A percentile compares a stretch with the other conserved stretches of the same genome.
Evolutionary conservation across 768 basidiomycete species (phyloP).

Genomic region (Suillus luteus): DNA sequence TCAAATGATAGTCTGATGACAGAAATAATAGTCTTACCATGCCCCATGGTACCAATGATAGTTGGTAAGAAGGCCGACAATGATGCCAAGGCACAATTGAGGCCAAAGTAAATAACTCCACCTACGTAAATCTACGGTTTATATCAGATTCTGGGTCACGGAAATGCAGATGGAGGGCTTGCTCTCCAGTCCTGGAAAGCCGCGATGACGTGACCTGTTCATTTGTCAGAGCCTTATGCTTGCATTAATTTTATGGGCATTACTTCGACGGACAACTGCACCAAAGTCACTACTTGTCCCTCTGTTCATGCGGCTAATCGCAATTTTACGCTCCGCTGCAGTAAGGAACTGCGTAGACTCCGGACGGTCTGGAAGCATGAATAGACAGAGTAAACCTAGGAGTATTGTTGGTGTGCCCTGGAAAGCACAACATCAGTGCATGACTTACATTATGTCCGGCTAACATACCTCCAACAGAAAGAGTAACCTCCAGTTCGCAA

Average conservation of each 20-base stretch:
- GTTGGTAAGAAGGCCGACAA: constrained; percentile 57
- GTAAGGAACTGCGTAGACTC: constrained; percentile 38
- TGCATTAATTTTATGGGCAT: not conserved
- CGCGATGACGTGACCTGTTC: constrained; percentile 40
- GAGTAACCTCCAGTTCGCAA: constrained; percentile 44
- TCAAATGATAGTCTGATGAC: not conserved
- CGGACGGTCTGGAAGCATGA: constrained; percentile 34
- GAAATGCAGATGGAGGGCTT: constrained; percentile 2
- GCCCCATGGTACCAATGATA: constrained; percentile 53
- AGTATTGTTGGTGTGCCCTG: constrained; percentile 59
- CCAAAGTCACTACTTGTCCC: constrained; percentile 46
- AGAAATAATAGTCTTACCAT: constrained; percentile 34
- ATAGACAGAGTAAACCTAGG: constrained; percentile 29
- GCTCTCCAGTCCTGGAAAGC: constrained; percentile 52
- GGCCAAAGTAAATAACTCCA: constrained; percentile 51
- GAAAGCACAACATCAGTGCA: not conserved
- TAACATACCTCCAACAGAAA: constrained; percentile 30
- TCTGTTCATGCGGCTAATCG: constrained; percentile 39
- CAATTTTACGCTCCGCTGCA: constrained; percentile 34
- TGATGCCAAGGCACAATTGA: constrained; percentile 50
- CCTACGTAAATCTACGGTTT: constrained; percentile 41
- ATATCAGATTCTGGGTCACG: constrained; percentile 14
- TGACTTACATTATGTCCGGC: not conserved
- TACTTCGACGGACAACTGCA: constrained; percentile 43
- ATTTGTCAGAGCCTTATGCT: constrained; percentile 9